Evolutionary conservation across 495 filamentous ascomycete species (phyloP).

Genomic region (Tuber melanosporum): DNA sequence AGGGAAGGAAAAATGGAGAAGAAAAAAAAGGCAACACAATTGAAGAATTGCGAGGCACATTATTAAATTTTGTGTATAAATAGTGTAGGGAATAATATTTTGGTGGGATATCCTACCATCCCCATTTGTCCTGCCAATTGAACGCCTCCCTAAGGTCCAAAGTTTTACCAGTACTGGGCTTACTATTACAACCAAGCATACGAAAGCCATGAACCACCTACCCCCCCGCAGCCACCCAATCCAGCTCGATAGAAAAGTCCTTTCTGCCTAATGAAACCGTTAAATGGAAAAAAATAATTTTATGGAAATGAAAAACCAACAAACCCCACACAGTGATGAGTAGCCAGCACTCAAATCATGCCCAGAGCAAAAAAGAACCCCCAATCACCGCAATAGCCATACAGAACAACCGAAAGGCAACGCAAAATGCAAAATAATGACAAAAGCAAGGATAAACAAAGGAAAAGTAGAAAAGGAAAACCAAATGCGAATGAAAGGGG

Average conservation of each 20-base stretch:
- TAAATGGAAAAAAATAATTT: constrained; percentile 37
- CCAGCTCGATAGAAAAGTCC: constrained; percentile 33
- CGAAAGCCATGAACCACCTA: constrained; percentile 31
- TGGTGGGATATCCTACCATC: constrained; percentile 28
- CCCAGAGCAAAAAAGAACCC: constrained; percentile 45
- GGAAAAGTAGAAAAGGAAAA: constrained; percentile 39
- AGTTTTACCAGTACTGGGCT: constrained; percentile 36
- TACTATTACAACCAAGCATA: constrained; percentile 40
- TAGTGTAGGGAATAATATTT: constrained; percentile 32
- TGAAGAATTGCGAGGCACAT: background rate
- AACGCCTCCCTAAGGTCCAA: constrained; percentile 40
- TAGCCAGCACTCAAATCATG: background rate
- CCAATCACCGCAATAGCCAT: constrained; percentile 49
- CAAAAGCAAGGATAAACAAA: constrained; percentile 38
- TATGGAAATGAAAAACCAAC: constrained; percentile 40
- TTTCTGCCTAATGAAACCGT: constrained; percentile 32
- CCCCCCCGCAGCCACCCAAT: constrained; percentile 34
- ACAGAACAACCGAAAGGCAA: constrained; percentile 43
- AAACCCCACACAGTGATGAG: constrained; percentile 40
- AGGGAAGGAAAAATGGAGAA: background rate
- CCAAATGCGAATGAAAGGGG: constrained; percentile 38
- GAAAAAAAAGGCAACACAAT: background rate
- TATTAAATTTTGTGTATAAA: background rate
- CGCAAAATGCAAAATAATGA: constrained; percentile 44
- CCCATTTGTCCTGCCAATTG: constrained; percentile 26